Percentiles rank a stretch among this genome's conserved stretches.
phyloP scores from a whole-genome alignment of 345 rosid genomes.

The Carallia brachiata region DNA sequence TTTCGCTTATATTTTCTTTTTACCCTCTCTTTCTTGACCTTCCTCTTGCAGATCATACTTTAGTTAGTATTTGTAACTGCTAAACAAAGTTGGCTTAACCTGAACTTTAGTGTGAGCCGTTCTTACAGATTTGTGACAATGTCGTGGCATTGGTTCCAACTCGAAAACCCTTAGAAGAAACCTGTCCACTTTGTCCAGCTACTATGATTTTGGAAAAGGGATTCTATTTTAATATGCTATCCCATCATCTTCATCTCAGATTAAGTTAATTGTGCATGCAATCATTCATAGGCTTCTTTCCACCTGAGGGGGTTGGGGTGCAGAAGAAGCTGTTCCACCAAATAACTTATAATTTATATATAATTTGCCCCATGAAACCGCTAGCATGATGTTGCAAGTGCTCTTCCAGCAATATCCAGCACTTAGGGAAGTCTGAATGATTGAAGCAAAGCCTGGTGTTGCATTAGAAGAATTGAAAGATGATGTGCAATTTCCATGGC shows the following conservation, averaged over 20 bases:
- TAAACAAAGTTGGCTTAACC: too few species aligned
- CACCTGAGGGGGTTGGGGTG: conserved; percentile 39
- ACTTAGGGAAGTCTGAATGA: conserved; percentile 88
- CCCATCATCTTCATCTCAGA: not conserved
- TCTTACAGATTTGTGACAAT: too few species aligned
- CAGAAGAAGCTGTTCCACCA: conserved; percentile 64
- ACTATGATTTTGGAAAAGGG: too few species aligned
- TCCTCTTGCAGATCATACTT: too few species aligned
- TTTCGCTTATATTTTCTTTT: not conserved
- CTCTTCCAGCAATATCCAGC: conserved; percentile 85
- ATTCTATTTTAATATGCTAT: not conserved
- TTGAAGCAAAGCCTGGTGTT: conserved; percentile 88
- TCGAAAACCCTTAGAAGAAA: too few species aligned
- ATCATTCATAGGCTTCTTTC: conserved; percentile 48
- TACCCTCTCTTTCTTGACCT: not conserved
- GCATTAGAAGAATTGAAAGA: conserved; percentile 91
- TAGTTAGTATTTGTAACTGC: too few species aligned
- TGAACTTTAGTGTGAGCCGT: too few species aligned
- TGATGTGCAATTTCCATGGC: conserved; percentile 76
- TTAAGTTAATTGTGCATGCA: not conserved
- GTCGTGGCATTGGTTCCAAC: too few species aligned
- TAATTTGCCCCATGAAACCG: conserved; percentile 86
- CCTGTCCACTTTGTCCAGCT: too few species aligned
- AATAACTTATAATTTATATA: conserved; percentile 82
- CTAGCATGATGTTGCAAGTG: conserved; percentile 74